A percentile compares a stretch with the other conserved stretches of the same genome.
Evolutionary conservation across 169 alveolate species (phyloP).

Genomic region (Plasmodium falciparum): DNA sequence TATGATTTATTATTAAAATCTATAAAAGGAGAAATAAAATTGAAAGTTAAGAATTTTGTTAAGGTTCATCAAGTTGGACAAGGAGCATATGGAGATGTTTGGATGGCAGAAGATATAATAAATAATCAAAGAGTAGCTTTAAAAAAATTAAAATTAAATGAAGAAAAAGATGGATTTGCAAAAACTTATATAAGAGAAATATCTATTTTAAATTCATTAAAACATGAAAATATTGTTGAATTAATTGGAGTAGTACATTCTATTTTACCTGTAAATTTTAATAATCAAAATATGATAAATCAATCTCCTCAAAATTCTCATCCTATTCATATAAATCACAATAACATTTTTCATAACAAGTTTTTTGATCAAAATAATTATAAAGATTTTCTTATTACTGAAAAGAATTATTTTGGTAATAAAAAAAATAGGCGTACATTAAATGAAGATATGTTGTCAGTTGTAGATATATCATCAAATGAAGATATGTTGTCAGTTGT

Average conservation of each 20-base stretch:
- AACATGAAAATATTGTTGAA: constrained; percentile 88
- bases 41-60: constrained; percentile 82
- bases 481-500: no score
- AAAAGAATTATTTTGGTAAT: no score
- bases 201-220: constrained; percentile 85
- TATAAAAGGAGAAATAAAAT: constrained; percentile 44
- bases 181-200: constrained; percentile 92
- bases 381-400: no score
- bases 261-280: constrained; percentile 43
- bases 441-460: no score
- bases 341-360: no score
- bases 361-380: no score
- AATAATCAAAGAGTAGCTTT: constrained; percentile 88
- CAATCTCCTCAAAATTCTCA: background rate
- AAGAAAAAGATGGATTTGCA: constrained; percentile 91
- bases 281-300: background rate
- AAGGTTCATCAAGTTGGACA: constrained; percentile 92
- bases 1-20: constrained; percentile 41
- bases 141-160: constrained; percentile 89
- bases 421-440: no score
- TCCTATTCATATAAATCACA: background rate
- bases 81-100: constrained; percentile 94
- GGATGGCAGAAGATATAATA: constrained; percentile 92
- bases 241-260: constrained; percentile 88
- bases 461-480: no score